Evolutionary conservation across 495 filamentous ascomycete species (phyloP).

Genomic region (Aspergillus ostianus): DNA sequence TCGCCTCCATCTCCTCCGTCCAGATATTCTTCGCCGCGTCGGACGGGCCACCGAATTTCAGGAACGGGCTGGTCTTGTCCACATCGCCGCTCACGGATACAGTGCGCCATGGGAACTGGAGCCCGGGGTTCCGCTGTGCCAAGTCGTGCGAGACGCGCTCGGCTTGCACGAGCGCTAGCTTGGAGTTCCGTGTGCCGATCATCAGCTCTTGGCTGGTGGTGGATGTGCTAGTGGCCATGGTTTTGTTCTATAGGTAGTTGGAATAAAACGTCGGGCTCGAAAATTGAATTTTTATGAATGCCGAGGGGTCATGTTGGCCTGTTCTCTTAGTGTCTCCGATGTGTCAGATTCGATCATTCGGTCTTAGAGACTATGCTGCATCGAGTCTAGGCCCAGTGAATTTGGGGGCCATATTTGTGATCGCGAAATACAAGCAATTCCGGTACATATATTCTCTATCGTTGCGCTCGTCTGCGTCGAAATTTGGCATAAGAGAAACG

Average conservation of each 20-base stretch:
- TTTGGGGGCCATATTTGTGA: too few species aligned
- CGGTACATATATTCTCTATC: too few species aligned
- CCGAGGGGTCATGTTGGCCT: too few species aligned
- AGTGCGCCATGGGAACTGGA: neutral
- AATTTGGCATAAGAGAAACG: too few species aligned
- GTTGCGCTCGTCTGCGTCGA: too few species aligned
- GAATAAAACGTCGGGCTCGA: too few species aligned
- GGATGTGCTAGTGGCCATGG: neutral
- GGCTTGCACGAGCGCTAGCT: constrained; percentile 69
- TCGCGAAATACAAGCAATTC: too few species aligned
- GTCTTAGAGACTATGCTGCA: too few species aligned
- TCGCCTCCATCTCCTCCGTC: constrained; percentile 80
- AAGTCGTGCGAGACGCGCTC: constrained; percentile 59
- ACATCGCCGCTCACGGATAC: constrained; percentile 43
- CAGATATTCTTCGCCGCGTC: constrained; percentile 73
- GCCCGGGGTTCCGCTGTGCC: constrained; percentile 48
- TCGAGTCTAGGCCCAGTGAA: too few species aligned
- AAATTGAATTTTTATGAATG: too few species aligned
- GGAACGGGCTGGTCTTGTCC: constrained; percentile 74
- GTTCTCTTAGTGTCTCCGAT: too few species aligned
- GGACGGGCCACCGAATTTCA: constrained; percentile 23
- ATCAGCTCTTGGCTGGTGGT: neutral
- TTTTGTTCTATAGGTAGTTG: neutral
- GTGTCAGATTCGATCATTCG: too few species aligned
- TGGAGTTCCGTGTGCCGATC: constrained; percentile 72